Evolutionary conservation across 2,329 filamentous ascomycete species (phyloP), one percentile per base, ranked within the genome.

Genomic region (Venturia effusa): DNA sequence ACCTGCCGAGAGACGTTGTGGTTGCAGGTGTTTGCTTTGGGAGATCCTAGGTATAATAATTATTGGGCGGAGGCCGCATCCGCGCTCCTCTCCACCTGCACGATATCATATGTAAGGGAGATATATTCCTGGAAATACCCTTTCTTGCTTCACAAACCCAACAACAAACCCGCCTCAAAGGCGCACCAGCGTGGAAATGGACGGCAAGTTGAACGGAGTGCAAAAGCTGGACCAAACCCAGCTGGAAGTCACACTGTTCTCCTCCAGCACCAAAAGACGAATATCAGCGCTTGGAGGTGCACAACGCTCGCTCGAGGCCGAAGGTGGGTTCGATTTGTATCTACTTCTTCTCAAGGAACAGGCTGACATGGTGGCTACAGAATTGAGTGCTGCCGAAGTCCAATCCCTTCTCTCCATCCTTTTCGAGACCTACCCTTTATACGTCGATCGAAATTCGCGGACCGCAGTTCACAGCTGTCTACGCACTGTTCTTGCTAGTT

Each of bases 401-500:
- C 76, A 80, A 61, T 74, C 75, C 65, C 74, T 94, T 62, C 78
- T 96, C 67, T 82, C 85, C 66, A 79, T 92, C 40, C 84, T 99
- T 39, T 93, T 97, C 77, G 85, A 86, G 73, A 97, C 92, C 61
- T 92, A 97, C 72, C 84, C 90, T 66, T 85, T 89, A 69, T 99
- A 97, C 76, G 79, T 86, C 75, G 94, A 99, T 77, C 86, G 92
- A 70, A 80, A 84, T 68, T 97, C 94, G 55, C 85, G 94, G 69
- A 83, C 86, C 69, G 91, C 90, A 43, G 91, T 92, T 39, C 89
- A 96, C 74, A 81, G 83, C 77, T 96, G 92, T 73, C 81, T 99
- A 64, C 78, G 81, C 67, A 81, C 85, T 61, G 80, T 93, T 68
- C 81, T 92, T 65, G 81, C 81, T 64, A 80, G 79, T 62, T 77